Evolutionary conservation across 768 basidiomycete species (phyloP), one percentile per base, ranked within the genome.

Genomic region (Tricholoma sp.): DNA sequence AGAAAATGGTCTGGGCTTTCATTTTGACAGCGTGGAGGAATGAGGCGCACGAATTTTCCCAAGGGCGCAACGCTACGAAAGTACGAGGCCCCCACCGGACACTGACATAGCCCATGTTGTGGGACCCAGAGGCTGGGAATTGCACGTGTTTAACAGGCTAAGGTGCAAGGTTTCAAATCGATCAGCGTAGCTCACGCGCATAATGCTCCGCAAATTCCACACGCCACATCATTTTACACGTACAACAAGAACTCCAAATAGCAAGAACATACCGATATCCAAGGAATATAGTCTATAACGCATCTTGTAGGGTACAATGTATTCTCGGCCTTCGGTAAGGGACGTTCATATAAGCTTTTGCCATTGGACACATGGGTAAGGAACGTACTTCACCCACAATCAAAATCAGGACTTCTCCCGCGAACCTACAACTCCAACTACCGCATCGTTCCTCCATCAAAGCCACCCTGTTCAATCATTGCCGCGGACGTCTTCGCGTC

Each of bases 401-500:
- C 52, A 45, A 45, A 39, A 54, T 54, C 41, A 54, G 16, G 7
- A 16, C 22, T n/a, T 35, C 37, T 18, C 39, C 53, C 53, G 27
- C 53, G 47, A 31, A 54, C 31, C 45, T 54, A 35, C 51, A 18
- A 8, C 31, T n/a, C n/a, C 24, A n/a, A 34, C 54, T 62, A 64
- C 54, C 65, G 52, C 58, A 61, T 58, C 27, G 59, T 61, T n/a
- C 66, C 70, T 5, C 69, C 67, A 58, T 64, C 64, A 58, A 71
- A 72, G 4, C 72, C 74, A 22, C 72, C 74, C 35, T 71, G 67
- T 34, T 74, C 77, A 61, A 85, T 83, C 59, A 80, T 76, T 21
- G 70, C 67, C n/a, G 86, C 86, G 56, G 80, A 82, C 0, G 89
- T 86, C 68, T 94, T 96, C 18, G 96, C 94, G 70, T 98, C 95